These are phyloP conservation scores for Rhizopogon roseolus DNA, from an alignment of 768 basidiomycete species.

Conservation along the genomic window DNA sequence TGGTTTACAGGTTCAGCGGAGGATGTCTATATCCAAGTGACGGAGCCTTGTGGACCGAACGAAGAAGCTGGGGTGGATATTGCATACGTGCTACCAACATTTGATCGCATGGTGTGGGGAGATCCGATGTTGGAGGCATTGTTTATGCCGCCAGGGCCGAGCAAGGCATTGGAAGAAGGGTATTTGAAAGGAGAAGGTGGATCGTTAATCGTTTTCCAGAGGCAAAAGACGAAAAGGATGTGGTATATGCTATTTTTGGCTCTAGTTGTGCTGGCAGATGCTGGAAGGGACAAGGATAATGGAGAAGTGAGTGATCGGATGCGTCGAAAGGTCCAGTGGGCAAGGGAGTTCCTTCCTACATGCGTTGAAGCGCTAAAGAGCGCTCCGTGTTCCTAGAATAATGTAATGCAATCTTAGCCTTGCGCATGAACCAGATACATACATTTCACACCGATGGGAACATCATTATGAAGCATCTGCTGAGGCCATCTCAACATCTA, in stretches of 20 bases:
- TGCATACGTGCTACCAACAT: conserved; percentile 35
- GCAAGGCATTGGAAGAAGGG: conserved; percentile 51
- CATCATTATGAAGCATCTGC: conserved; percentile 3
- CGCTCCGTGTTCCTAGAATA: conserved; percentile 24
- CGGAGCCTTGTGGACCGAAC: conserved; percentile 6
- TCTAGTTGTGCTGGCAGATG: conserved; percentile 44
- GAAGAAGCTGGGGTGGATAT: conserved; percentile 19
- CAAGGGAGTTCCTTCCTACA: conserved; percentile 32
- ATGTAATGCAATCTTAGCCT: neutral
- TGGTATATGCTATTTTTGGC: conserved; percentile 75
- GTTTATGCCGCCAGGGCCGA: conserved; percentile 48
- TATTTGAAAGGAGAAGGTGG: conserved; percentile 45
- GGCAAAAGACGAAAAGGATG: conserved; percentile 70
- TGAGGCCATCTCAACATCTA: conserved; percentile 18
- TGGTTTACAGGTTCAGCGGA: conserved; percentile 59
- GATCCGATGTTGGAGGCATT: conserved; percentile 71
- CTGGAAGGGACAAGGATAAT: conserved; percentile 16
- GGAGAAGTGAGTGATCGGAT: conserved; percentile 14
- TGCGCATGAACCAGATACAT: neutral
- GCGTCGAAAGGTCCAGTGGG: conserved; percentile 33
- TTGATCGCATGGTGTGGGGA: conserved; percentile 61
- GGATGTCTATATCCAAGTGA: conserved; percentile 48
- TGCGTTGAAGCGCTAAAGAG: conserved; percentile 43
- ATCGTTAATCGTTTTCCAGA: conserved; percentile 47
- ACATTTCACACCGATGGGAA: conserved; percentile 1